phyloP scores from a whole-genome alignment of 257 asterid genomes.

The Primulina tabacum region DNA sequence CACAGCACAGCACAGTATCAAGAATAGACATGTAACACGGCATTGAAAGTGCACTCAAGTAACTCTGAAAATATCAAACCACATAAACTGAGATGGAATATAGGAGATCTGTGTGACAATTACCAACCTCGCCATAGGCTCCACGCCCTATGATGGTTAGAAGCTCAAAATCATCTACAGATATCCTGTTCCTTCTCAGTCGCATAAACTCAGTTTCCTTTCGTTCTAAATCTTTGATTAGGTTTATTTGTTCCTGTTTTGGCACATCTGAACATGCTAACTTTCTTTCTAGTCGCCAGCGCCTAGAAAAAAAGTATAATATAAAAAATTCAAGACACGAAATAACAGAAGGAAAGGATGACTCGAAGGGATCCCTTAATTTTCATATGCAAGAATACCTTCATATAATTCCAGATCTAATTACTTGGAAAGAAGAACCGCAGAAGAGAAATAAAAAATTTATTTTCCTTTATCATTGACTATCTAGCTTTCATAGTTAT shows the following conservation, averaged over 20 bases:
- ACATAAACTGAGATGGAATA: not conserved
- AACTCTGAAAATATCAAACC: not conserved
- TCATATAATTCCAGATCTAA: conserved; percentile 8
- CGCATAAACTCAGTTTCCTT: conserved; percentile 97
- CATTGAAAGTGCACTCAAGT: not conserved
- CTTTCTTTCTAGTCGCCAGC: conserved; percentile 88
- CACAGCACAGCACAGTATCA: not conserved
- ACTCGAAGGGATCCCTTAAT: not conserved
- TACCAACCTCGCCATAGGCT: conserved; percentile 95
- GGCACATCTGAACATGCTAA: conserved; percentile 98
- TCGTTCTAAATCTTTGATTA: conserved; percentile 84
- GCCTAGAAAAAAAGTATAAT: conserved; percentile 43
- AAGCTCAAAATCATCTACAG: conserved; percentile 98
- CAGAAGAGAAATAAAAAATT: not conserved
- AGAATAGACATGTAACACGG: not conserved
- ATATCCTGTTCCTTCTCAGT: conserved; percentile 85
- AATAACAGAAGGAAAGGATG: not conserved
- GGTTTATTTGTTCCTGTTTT: conserved; percentile 77
- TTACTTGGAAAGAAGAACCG: not conserved
- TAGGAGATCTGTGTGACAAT: conserved; percentile 26
- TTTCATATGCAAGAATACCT: not conserved
- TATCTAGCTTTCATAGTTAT: not conserved
- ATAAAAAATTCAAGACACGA: not conserved
- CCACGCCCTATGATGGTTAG: conserved; percentile 96
- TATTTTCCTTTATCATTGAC: not conserved